Evolutionary conservation across 768 basidiomycete genomes (phyloP).

Genomic region (Boletus huronensis): DNA sequence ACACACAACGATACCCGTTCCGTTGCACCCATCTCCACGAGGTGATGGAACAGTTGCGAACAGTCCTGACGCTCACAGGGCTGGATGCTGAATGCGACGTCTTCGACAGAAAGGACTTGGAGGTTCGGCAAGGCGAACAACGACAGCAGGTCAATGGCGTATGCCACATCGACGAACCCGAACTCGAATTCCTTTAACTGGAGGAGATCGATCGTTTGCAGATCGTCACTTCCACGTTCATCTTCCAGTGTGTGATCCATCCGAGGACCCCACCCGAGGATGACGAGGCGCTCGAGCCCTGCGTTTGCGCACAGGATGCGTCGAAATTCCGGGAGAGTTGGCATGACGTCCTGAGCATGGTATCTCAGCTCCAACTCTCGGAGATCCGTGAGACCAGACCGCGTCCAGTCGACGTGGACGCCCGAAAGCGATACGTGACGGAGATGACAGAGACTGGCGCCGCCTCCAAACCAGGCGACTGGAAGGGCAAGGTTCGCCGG

Average conservation of each 20-base stretch:
- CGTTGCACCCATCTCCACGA: constrained; percentile 16
- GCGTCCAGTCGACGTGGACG: constrained; percentile 55
- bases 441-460: constrained; percentile 32
- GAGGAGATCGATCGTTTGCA: constrained; percentile 25
- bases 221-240: neutral
- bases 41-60: constrained; percentile 35
- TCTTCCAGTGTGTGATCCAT: constrained; percentile 13
- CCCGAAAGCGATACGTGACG: constrained; percentile 47
- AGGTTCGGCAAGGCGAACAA: constrained; percentile 39
- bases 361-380: constrained; percentile 51
- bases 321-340: constrained; percentile 44
- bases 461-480: constrained; percentile 41
- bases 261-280: constrained; percentile 54
- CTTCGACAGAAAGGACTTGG: constrained; percentile 41
- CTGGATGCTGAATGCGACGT: constrained; percentile 40
- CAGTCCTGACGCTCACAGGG: constrained; percentile 35
- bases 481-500: constrained; percentile 40
- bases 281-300: constrained; percentile 39
- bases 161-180: constrained; percentile 43
- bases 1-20: neutral
- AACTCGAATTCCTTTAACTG: constrained; percentile 36
- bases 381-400: constrained; percentile 40
- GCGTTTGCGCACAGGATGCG: constrained; percentile 40
- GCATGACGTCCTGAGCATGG: constrained; percentile 55
- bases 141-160: constrained; percentile 38